phyloP scores from a whole-genome alignment of 257 asterid genomes.

The Penstemon newberryi region DNA sequence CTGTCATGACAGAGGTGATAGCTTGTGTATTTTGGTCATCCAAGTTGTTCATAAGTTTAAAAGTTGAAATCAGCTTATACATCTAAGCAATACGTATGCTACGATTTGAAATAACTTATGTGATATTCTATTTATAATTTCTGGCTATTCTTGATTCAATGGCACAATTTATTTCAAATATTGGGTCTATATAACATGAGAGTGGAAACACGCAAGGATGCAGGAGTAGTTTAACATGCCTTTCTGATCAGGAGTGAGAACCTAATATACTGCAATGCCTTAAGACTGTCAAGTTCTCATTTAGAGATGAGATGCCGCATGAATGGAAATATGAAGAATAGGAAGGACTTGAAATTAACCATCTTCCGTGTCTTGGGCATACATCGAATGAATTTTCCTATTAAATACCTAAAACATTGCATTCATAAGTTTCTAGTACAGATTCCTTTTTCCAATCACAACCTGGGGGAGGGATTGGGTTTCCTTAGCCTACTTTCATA shows the following conservation, averaged over 20 bases:
- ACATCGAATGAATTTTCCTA: not conserved
- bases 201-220: not conserved
- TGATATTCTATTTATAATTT: slow-evolving; percentile 5
- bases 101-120: slow-evolving; percentile 9
- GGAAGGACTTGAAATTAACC: not conserved
- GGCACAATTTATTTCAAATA: slow-evolving; percentile 5
- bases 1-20: slow-evolving; percentile 98
- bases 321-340: not conserved
- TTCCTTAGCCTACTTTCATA: slow-evolving; percentile 3
- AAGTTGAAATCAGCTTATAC: not conserved
- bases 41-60: slow-evolving; percentile 20
- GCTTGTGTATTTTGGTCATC: slow-evolving; percentile 26
- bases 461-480: not conserved
- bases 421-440: not conserved
- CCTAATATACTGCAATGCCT: not conserved
- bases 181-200: not conserved
- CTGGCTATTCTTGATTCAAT: slow-evolving; percentile 1
- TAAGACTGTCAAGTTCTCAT: not conserved
- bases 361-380: not conserved
- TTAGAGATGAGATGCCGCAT: not conserved
- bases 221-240: not conserved
- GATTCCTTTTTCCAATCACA: slow-evolving; percentile 2
- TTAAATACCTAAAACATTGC: not conserved
- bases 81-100: not conserved
- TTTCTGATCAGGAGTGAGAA: not conserved